Conservation (phyloP, 768 basidiomycete genomes). For the Auricularia heimuer region DNA sequence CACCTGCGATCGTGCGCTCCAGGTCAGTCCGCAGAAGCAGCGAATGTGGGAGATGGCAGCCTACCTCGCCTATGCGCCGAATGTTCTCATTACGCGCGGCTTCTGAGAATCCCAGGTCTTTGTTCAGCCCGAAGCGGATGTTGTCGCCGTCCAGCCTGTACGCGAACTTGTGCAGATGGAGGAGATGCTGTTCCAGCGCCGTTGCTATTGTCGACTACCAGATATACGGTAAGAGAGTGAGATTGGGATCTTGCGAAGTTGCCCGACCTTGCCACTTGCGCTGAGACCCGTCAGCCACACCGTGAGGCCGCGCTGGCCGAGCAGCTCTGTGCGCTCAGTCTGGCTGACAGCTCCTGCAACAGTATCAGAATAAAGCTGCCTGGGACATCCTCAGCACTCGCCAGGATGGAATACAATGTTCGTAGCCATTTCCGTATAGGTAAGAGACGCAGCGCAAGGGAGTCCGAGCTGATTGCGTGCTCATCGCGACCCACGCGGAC, state of each 20-base stretch:
- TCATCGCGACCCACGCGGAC: neutral
- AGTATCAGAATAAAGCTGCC: neutral
- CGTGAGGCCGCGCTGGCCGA: constrained; percentile 79
- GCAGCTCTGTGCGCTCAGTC: constrained; percentile 54
- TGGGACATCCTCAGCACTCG: constrained; percentile 16
- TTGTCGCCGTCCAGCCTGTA: constrained; percentile 97
- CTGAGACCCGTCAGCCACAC: constrained; percentile 97
- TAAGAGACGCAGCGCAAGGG: neutral
- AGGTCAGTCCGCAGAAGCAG: neutral
- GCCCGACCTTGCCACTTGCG: constrained; percentile 79
- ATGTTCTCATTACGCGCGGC: constrained; percentile 92
- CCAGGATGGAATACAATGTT: constrained; percentile 61
- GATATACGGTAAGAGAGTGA: neutral
- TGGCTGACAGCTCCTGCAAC: constrained; percentile 59
- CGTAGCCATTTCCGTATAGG: constrained; percentile 23
- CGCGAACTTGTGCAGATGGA: constrained; percentile 74
- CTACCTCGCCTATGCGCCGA: constrained; percentile 89
- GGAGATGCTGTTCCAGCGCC: constrained; percentile 89
- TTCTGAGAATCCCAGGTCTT: constrained; percentile 90
- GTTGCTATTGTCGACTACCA: constrained; percentile 90
- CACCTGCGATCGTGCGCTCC: constrained; percentile 43
- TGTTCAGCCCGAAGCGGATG: constrained; percentile 91
- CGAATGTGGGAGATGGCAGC: constrained; percentile 9
- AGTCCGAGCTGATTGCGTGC: neutral
- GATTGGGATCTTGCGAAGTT: neutral